These are phyloP conservation scores for Sugiyamaella marilandica DNA, from an alignment of 805 yeast genomes.

Conservation along the genomic window DNA sequence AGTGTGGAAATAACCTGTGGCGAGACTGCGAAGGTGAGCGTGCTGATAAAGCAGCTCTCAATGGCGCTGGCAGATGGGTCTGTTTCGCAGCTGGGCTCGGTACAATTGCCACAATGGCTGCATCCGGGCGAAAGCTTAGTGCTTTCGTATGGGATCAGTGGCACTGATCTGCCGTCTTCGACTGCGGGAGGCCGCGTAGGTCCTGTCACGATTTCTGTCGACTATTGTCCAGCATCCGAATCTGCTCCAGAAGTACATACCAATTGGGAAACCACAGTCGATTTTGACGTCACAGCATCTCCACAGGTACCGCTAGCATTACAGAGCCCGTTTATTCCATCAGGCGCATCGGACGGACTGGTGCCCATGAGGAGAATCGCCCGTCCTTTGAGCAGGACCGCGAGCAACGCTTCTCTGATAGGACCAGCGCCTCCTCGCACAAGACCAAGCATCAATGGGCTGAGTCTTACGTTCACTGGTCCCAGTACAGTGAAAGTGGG, in stretches of 20 bases:
- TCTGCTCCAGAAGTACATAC: constrained; percentile 24
- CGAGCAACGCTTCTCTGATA: constrained; percentile 18
- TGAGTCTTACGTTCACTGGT: constrained; percentile 57
- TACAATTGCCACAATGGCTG: constrained; percentile 28
- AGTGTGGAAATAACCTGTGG: constrained; percentile 47
- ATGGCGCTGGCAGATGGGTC: constrained; percentile 26
- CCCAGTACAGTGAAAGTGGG: constrained; percentile 58
- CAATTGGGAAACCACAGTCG: constrained; percentile 38
- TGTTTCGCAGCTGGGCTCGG: constrained; percentile 20
- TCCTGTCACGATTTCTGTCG: constrained; percentile 8
- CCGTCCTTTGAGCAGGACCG: constrained; percentile 15
- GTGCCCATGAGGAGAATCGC: constrained; percentile 6
- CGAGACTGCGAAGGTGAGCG: constrained; percentile 32
- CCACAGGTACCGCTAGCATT: constrained; percentile 22
- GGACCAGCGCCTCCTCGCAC: constrained; percentile 2
- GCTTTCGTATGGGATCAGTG: constrained; percentile 26
- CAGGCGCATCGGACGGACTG: constrained; percentile 7
- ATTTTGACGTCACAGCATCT: constrained; percentile 17
- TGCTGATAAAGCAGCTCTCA: constrained; percentile 14
- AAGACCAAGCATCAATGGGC: constrained; percentile 25
- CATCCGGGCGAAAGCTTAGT: constrained; percentile 27
- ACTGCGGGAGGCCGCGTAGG: constrained; percentile 2
- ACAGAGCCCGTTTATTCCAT: constrained; percentile 19
- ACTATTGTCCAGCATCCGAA: constrained; percentile 2
- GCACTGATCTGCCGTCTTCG: constrained; percentile 14